phyloP scores from a whole-genome alignment of 768 basidiomycete genomes.

The Mycena galopus region DNA sequence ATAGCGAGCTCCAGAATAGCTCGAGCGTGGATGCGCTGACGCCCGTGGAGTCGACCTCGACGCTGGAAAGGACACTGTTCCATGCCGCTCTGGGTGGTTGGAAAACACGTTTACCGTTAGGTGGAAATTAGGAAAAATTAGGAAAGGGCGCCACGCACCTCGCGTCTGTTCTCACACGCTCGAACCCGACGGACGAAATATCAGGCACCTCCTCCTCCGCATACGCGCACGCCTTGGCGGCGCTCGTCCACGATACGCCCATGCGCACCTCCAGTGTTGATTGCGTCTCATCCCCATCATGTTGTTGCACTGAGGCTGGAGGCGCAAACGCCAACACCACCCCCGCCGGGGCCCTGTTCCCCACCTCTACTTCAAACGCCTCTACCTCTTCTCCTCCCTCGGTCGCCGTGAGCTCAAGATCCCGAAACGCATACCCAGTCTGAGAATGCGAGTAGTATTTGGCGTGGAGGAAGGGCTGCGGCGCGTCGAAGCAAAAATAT shows the following conservation, averaged over 20 bases:
- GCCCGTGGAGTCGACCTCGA: constrained; percentile 30
- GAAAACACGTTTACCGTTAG: background rate
- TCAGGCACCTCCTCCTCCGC: constrained; percentile 53
- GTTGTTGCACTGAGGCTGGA: too few relatives aligned
- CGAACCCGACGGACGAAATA: constrained; percentile 7
- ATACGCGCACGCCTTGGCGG: constrained; percentile 56
- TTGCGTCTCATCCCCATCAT: background rate
- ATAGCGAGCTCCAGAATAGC: constrained; percentile 37
- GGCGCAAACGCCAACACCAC: constrained; percentile 36
- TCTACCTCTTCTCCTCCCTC: too few relatives aligned
- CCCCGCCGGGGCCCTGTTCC: constrained; percentile 12
- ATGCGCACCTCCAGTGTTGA: constrained; percentile 52
- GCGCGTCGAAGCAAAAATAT: constrained; percentile 29
- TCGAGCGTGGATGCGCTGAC: constrained; percentile 15
- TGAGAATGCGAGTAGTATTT: constrained; percentile 14
- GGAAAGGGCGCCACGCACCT: constrained; percentile 11
- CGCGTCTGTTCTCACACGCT: constrained; percentile 4
- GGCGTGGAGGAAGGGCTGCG: constrained; percentile 4
- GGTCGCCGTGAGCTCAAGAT: background rate
- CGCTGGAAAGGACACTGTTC: constrained; percentile 24
- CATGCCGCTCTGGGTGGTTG: constrained; percentile 21
- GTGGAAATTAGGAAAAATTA: too few relatives aligned
- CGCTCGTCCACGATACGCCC: constrained; percentile 57
- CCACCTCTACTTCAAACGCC: constrained; percentile 6
- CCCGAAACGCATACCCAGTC: background rate